Percentiles rank a stretch among this genome's conserved stretches.
Evolutionary conservation across 305 asterid genomes (phyloP).

Genomic region (Solanum hybrid): DNA sequence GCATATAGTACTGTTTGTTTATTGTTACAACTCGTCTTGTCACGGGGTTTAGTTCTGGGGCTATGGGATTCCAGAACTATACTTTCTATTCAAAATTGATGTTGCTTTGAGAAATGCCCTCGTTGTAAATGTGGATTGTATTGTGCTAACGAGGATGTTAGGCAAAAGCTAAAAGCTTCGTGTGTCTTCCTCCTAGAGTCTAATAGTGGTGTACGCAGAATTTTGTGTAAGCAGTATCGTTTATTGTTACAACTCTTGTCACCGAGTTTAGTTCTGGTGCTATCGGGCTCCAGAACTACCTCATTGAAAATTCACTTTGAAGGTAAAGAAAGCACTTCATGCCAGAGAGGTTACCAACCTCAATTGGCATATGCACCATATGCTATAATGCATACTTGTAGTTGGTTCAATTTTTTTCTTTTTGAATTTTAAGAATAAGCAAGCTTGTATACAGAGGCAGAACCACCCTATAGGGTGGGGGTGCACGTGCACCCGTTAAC

Average conservation of each 20-base stretch:
- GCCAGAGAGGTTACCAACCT: not conserved
- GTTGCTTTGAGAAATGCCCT: slow-evolving; percentile 31
- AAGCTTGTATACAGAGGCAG: not conserved
- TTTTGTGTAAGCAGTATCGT: not conserved
- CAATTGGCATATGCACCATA: not conserved
- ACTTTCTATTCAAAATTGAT: not conserved
- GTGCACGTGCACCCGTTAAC: not conserved
- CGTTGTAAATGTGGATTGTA: slow-evolving; percentile 51
- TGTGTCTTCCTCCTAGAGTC: slow-evolving; percentile 5
- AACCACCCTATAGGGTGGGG: not conserved
- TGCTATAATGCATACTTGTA: not conserved
- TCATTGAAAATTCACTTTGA: no score
- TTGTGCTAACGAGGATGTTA: slow-evolving; percentile 11
- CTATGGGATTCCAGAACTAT: not conserved
- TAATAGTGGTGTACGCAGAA: not conserved
- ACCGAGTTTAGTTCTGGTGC: not conserved
- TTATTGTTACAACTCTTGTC: not conserved
- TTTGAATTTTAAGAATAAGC: not conserved
- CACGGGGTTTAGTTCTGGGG: not conserved
- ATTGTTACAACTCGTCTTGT: not conserved
- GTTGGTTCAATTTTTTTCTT: not conserved
- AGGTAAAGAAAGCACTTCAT: not conserved
- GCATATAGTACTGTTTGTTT: not conserved
- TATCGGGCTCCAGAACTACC: not conserved
- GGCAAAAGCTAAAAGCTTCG: not conserved